Base-by-base conservation (phyloP, 306 rosid genomes). In the Casuarina cunninghamiana region DNA sequence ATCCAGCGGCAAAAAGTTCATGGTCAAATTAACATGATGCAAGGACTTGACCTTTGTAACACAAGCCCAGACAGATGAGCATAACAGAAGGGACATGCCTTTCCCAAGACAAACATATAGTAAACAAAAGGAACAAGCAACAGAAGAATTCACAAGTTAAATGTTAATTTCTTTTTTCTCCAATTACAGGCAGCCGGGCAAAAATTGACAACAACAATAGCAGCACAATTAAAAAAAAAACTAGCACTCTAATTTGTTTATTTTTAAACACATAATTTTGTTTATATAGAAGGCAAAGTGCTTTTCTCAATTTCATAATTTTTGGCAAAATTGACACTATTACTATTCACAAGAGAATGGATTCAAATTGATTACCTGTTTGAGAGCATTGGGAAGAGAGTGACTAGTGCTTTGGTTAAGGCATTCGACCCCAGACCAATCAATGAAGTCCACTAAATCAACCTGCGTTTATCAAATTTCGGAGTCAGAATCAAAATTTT, bases 391-490 rank as follows among this genome's bases (percentile, higher is more conserved):
- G 71, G 89, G 78, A 69, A 93, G 77, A 77, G 97, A 80, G 79
- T 93, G 91, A 73, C 84, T 81, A 35, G 93, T 69, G 69, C 87
- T 95, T 76, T 95, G 99, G 87, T 93, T 95, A 81, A 95, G 99
- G 76, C 97, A 95, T 87, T 93, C 97, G 67, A 93, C 94, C 12
- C 91, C 82, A 67, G 97, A 88, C 99, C 97, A 95, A 79, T 93
- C 91, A 26, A 95, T 86, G 86, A 93, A 95, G 90, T 93, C 99
- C 58, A 93, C 73, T 26, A 95, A 91, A 91, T 95, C 99, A 81
- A 90, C 97, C 99, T 95, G 71, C 4, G 83, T 82, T 55, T 63
- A 83, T 12, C 57, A 76, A 39, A 74, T 66, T 10, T 13, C 41
- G 73, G 46, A n/a, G 53, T 67, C 79, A 78, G 66, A 83, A 78